phyloP scores from a whole-genome alignment of 768 basidiomycete species.

The Lentinus tigrinus region DNA sequence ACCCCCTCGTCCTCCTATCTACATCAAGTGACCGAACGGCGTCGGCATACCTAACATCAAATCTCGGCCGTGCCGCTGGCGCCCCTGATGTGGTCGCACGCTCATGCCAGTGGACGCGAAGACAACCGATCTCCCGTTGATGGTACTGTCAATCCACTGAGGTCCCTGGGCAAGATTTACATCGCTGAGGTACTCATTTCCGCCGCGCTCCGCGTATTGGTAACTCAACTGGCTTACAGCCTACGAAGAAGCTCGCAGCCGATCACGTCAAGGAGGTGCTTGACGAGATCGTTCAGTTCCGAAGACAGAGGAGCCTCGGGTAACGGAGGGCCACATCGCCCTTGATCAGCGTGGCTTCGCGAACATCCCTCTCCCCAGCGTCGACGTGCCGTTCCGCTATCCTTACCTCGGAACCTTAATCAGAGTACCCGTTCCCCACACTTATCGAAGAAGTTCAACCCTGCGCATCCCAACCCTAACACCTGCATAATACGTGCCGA shows the following conservation, averaged over 20 bases:
- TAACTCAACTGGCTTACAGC: slow-evolving; percentile 39
- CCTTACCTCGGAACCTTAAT: slow-evolving; percentile 99
- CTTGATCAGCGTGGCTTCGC: slow-evolving; percentile 98
- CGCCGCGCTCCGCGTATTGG: too few species aligned
- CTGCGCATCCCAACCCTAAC: slow-evolving; percentile 88
- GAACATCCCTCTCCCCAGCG: slow-evolving; percentile 91
- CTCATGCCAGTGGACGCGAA: too few species aligned
- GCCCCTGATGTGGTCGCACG: too few species aligned
- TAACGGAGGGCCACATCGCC: slow-evolving; percentile 83
- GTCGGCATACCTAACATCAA: too few species aligned
- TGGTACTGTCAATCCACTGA: too few species aligned
- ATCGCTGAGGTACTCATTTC: slow-evolving; percentile 85
- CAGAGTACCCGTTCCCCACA: slow-evolving; percentile 43
- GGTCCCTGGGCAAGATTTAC: too few species aligned
- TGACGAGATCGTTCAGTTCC: slow-evolving; percentile 84
- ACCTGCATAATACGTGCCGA: slow-evolving; percentile 97
- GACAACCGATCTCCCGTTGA: too few species aligned
- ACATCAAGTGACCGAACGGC: too few species aligned
- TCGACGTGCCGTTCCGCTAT: slow-evolving; percentile 99
- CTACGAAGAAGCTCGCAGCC: slow-evolving; percentile 83
- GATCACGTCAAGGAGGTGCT: slow-evolving; percentile 98
- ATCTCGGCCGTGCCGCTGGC: too few species aligned
- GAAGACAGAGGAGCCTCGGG: slow-evolving; percentile 75
- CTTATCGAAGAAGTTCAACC: slow-evolving; percentile 96
- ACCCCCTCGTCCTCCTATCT: too few species aligned